Conservation (phyloP, 441 rosid species). For the Rhodomyrtus psidioides region DNA sequence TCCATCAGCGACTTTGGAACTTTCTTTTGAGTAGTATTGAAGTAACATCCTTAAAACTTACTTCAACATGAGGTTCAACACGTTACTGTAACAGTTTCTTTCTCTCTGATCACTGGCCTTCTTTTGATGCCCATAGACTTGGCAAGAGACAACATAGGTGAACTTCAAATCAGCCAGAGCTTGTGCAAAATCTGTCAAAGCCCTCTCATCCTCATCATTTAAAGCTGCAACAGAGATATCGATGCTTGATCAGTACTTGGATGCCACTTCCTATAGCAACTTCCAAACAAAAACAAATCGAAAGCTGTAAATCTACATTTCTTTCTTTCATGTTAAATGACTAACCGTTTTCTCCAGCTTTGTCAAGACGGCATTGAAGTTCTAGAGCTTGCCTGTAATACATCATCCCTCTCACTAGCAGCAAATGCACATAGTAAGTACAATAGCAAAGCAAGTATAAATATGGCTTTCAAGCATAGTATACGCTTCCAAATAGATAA, state of each 20-base stretch:
- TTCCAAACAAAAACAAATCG: background rate
- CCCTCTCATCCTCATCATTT: slow-evolving; percentile 20
- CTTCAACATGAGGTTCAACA: slow-evolving; percentile 81
- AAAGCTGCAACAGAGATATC: slow-evolving; percentile 27
- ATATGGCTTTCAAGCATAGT: slow-evolving; percentile 2
- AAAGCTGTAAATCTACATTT: background rate
- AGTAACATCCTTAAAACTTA: slow-evolving; percentile 25
- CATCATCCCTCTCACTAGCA: slow-evolving; percentile 96
- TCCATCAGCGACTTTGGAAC: slow-evolving; percentile 4
- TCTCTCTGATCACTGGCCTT: slow-evolving; percentile 49
- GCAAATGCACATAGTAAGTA: slow-evolving; percentile 6
- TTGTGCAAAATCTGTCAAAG: slow-evolving; percentile 32
- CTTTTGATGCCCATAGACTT: slow-evolving; percentile 76
- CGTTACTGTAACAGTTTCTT: slow-evolving; percentile 68
- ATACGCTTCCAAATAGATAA: background rate
- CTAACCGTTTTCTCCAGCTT: slow-evolving; percentile 56
- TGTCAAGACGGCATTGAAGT: slow-evolving; percentile 72
- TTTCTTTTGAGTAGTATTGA: background rate
- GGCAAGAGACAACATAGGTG: slow-evolving; percentile 98
- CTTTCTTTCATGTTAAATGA: slow-evolving; percentile 6
- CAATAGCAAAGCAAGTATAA: slow-evolving; percentile 1
- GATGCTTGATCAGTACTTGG: background rate
- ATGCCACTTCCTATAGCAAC: background rate
- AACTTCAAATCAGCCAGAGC: slow-evolving; percentile 90
- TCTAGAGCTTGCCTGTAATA: slow-evolving; percentile 78